Evolutionary conservation across 2,329 filamentous ascomycete species (phyloP).

Genomic region (Achaetomium macrosporum): DNA sequence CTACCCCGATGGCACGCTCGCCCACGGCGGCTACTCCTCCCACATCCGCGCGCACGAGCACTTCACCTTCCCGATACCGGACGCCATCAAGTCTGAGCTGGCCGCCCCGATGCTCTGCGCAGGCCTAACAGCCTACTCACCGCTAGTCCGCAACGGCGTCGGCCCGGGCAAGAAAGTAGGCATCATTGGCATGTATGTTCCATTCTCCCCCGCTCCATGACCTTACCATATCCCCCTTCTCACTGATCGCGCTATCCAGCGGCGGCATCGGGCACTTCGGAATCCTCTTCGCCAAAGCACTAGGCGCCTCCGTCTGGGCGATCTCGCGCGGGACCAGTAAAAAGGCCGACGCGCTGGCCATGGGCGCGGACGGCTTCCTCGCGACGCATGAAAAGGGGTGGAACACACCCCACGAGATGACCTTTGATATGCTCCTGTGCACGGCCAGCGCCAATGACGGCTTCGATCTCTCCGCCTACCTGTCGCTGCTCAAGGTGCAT

Average conservation of each 20-base stretch:
- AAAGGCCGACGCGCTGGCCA: constrained; percentile 50
- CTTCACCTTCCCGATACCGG: constrained; percentile 67
- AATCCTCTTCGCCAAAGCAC: constrained; percentile 62
- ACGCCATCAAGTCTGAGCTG: constrained; percentile 51
- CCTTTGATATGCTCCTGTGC: constrained; percentile 72
- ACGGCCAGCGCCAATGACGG: constrained; percentile 62
- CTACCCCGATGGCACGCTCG: constrained; percentile 47
- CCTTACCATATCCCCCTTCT: background rate
- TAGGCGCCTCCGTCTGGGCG: constrained; percentile 56
- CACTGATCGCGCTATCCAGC: background rate
- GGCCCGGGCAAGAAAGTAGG: constrained; percentile 75
- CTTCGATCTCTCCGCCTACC: constrained; percentile 65
- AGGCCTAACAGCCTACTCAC: constrained; percentile 73
- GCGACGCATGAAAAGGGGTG: constrained; percentile 53
- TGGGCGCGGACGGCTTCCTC: constrained; percentile 57
- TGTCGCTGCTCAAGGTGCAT: constrained; percentile 74
- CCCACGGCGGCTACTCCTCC: constrained; percentile 49
- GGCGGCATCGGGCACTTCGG: constrained; percentile 70
- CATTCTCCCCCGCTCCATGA: background rate
- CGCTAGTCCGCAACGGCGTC: constrained; percentile 69
- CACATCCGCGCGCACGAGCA: constrained; percentile 57
- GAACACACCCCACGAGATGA: constrained; percentile 52
- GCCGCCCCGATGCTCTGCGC: constrained; percentile 81
- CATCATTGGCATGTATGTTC: constrained; percentile 57
- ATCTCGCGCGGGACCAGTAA: constrained; percentile 49